A percentile compares a stretch with the other conserved stretches of the same genome.
phyloP scores from a whole-genome alignment of 1,284 basidiomycete species.

The Sanguinoderma infundibulare region DNA sequence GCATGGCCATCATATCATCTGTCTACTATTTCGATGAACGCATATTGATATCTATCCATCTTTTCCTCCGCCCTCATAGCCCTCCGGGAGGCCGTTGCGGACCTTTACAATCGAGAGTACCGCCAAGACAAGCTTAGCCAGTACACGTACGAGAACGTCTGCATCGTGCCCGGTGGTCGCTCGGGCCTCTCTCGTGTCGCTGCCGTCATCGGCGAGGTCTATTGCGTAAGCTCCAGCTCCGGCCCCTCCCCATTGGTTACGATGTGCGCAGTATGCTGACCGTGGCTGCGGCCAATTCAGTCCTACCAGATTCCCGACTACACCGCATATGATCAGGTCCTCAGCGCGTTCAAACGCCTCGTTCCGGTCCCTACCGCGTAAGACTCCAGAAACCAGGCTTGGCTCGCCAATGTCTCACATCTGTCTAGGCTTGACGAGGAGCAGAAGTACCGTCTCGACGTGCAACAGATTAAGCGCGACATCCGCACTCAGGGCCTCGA shows the following conservation, averaged over 20 bases:
- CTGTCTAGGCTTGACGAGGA: conserved; percentile 30
- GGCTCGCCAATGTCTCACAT: too few relatives aligned
- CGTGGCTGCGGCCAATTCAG: conserved; percentile 36
- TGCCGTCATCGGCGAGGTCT: conserved; percentile 87
- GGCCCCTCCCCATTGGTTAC: background rate
- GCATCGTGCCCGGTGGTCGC: conserved; percentile 90
- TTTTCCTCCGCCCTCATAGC: conserved; percentile 23
- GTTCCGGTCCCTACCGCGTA: conserved; percentile 90
- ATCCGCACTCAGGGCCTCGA: conserved; percentile 82
- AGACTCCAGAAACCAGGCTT: background rate
- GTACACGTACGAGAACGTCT: conserved; percentile 91
- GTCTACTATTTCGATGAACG: background rate
- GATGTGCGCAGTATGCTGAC: background rate
- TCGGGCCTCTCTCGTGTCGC: conserved; percentile 90
- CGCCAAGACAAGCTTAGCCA: conserved; percentile 79
- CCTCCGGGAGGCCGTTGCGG: conserved; percentile 77
- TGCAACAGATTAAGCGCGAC: conserved; percentile 76
- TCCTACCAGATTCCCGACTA: conserved; percentile 90
- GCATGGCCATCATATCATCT: conserved; percentile 20
- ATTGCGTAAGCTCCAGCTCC: conserved; percentile 55
- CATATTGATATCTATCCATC: background rate
- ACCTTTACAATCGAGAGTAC: conserved; percentile 89
- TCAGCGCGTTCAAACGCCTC: conserved; percentile 87
- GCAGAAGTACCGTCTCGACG: conserved; percentile 73
- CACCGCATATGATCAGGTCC: conserved; percentile 84